Percentiles rank a stretch among this genome's conserved stretches.
These are phyloP conservation scores for Trypanosoma avium DNA, from an alignment of 208 protist genomes.

Conservation along the genomic window DNA sequence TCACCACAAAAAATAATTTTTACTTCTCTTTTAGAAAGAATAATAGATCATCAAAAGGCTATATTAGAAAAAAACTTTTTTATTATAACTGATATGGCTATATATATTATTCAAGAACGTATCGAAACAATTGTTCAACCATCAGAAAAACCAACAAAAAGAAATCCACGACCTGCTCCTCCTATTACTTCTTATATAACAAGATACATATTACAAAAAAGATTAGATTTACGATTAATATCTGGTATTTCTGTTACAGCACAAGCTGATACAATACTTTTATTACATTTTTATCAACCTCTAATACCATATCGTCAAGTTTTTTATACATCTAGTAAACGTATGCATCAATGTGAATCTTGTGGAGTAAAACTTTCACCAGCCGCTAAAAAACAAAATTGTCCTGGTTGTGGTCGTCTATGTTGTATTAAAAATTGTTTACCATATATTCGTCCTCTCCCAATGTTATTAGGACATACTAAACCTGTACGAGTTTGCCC, in stretches of 20 bases:
- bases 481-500: constrained; percentile 45
- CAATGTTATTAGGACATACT: constrained; percentile 36
- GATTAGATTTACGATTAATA: constrained; percentile 68
- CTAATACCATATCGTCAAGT: constrained; percentile 46
- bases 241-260: constrained; percentile 53
- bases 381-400: constrained; percentile 58
- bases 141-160: constrained; percentile 17
- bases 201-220: constrained; percentile 47
- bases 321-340: constrained; percentile 2
- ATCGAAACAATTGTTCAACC: constrained; percentile 22
- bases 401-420: constrained; percentile 65
- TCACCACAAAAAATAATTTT: constrained; percentile 49
- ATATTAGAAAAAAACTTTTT: constrained; percentile 36
- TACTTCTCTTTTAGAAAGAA: constrained; percentile 36
- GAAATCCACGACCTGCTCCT: constrained; percentile 22
- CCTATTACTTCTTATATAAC: constrained; percentile 19
- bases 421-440: constrained; percentile 62
- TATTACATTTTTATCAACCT: constrained; percentile 65
- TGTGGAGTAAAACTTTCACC: constrained; percentile 31
- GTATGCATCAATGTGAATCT: constrained; percentile 19
- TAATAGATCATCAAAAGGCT: constrained; percentile 45
- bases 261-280: constrained; percentile 62
- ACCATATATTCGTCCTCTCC: constrained; percentile 47
- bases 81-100: constrained; percentile 32
- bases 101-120: constrained; percentile 34